These are phyloP conservation scores for Kentomonas sorsogonicus DNA, from an alignment of 208 protist species.

Conservation along the genomic window DNA sequence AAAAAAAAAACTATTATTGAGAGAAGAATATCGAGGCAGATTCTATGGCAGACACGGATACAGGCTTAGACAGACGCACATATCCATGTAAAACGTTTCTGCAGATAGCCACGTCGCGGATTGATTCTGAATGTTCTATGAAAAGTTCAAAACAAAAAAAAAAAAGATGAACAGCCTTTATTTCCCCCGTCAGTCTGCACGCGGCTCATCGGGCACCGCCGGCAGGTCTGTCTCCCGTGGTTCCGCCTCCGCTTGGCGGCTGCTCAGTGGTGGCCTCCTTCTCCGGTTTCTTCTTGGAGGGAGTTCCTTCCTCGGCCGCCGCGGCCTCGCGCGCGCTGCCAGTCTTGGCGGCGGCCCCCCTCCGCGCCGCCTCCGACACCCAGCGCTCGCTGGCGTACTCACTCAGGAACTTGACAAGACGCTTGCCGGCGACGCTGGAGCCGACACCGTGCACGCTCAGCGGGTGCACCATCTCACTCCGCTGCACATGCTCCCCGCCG, in stretches of 20 bases:
- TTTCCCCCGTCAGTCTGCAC: no score
- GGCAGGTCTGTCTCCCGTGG: neutral
- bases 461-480: slow-evolving; percentile 30
- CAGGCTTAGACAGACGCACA: no score
- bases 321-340: slow-evolving; percentile 1
- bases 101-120: no score
- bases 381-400: slow-evolving; percentile 76
- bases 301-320: neutral
- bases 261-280: neutral
- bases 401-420: slow-evolving; percentile 55
- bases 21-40: no score
- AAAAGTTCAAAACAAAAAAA: no score
- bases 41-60: no score
- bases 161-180: no score
- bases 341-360: neutral
- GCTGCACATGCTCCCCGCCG: slow-evolving; percentile 2
- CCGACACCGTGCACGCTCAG: slow-evolving; percentile 46
- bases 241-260: neutral
- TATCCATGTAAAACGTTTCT: no score
- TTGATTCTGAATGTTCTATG: no score
- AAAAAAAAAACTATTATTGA: no score
- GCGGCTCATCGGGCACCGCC: no score
- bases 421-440: slow-evolving; percentile 45
- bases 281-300: neutral
- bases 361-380: slow-evolving; percentile 53